These are phyloP conservation scores for Xylaria digitata DNA, from an alignment of 2,329 filamentous ascomycete species.

Conservation along the genomic window DNA sequence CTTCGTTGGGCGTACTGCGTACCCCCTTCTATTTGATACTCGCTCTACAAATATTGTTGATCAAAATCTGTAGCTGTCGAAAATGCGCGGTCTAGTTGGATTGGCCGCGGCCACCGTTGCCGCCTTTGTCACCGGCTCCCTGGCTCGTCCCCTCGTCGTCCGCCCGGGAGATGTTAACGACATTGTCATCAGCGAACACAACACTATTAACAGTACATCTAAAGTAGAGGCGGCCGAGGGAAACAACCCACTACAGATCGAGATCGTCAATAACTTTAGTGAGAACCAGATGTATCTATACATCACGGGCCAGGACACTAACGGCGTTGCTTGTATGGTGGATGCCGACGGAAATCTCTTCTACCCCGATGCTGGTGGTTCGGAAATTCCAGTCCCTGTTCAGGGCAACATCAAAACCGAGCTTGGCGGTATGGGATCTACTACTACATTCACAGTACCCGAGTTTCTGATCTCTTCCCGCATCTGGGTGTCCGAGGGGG, in stretches of 20 bases:
- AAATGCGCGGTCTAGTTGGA: conserved; percentile 46
- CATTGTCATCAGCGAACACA: conserved; percentile 53
- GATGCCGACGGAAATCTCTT: conserved; percentile 54
- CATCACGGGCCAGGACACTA: conserved; percentile 54
- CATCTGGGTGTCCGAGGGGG: conserved; percentile 57
- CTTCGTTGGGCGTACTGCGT: conserved; percentile 38
- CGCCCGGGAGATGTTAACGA: conserved; percentile 49
- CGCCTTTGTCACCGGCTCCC: conserved; percentile 41
- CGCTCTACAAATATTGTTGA: conserved; percentile 29
- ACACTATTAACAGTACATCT: conserved; percentile 55
- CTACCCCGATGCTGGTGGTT: conserved; percentile 52
- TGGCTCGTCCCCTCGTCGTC: conserved; percentile 48
- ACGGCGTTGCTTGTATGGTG: conserved; percentile 54
- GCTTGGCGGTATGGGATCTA: conserved; percentile 53
- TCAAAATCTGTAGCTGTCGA: conserved; percentile 28
- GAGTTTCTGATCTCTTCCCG: conserved; percentile 55
- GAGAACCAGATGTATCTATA: conserved; percentile 54
- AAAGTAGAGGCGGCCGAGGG: conserved; percentile 11
- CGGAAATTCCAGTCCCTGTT: conserved; percentile 50
- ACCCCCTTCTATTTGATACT: conserved; percentile 38
- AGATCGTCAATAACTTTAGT: conserved; percentile 56
- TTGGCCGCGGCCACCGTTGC: conserved; percentile 44
- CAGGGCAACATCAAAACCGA: conserved; percentile 52
- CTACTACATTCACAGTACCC: conserved; percentile 54
- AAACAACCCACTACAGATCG: conserved; percentile 42